A percentile compares a stretch with the other conserved stretches of the same genome.
These are phyloP conservation scores for Rhodosporidiobolus sp. DNA, from an alignment of 768 basidiomycete species.

Conservation along the genomic window DNA sequence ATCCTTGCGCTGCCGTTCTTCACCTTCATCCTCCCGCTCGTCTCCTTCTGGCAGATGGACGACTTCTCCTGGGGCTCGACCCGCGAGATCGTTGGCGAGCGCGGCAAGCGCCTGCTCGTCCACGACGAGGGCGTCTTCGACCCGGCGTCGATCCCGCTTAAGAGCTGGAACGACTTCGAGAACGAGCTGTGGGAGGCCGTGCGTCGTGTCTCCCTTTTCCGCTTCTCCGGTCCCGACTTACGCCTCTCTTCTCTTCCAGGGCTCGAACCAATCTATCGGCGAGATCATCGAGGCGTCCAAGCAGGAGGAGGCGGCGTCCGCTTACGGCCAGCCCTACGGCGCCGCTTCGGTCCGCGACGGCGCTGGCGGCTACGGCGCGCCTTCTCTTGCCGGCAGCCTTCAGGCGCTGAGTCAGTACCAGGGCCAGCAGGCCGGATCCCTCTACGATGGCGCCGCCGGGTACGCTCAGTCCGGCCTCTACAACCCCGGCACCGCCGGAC, in stretches of 20 bases:
- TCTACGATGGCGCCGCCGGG: conserved; percentile 5
- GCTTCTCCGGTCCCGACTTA: too few species aligned
- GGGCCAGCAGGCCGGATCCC: background rate
- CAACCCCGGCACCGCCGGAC: background rate
- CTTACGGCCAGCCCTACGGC: conserved; percentile 42
- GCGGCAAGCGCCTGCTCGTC: conserved; percentile 90
- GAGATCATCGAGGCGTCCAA: conserved; percentile 41
- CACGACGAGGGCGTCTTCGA: conserved; percentile 99
- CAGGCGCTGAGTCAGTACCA: conserved; percentile 9
- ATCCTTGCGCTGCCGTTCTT: conserved; percentile 89
- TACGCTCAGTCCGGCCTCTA: conserved; percentile 5
- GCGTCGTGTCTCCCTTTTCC: background rate
- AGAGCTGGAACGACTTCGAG: conserved; percentile 79
- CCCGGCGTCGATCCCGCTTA: conserved; percentile 84
- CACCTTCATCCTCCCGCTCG: conserved; percentile 86
- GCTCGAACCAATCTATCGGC: conserved; percentile 41
- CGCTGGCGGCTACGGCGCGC: conserved; percentile 5
- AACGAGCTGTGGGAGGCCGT: conserved; percentile 40
- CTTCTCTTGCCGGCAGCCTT: conserved; percentile 7
- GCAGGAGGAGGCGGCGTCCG: conserved; percentile 24
- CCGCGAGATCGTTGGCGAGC: conserved; percentile 86
- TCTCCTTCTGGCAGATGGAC: conserved; percentile 98
- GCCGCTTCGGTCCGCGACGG: conserved; percentile 17
- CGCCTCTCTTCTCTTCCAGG: background rate
- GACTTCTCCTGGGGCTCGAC: conserved; percentile 70